A percentile compares a stretch with the other conserved stretches of the same genome.
Conservation (phyloP, 108 stramenopile species). For the Nannochloropsis gaditana region DNA sequence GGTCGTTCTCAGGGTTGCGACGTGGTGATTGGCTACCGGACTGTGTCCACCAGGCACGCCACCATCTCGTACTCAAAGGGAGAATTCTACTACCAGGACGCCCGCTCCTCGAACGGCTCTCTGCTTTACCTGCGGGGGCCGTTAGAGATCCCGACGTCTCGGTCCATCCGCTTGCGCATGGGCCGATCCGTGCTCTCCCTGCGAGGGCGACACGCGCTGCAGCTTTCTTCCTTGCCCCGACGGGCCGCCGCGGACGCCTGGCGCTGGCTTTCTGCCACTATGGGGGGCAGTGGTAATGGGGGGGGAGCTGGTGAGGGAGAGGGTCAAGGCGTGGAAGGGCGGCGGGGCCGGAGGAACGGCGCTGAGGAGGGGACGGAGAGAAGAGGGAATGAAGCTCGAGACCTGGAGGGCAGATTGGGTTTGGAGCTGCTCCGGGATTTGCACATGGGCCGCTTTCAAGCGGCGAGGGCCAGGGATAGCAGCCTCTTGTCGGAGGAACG, state of each 20-base stretch:
- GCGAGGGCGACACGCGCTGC: not conserved
- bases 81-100: not conserved
- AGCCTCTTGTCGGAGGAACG: not conserved
- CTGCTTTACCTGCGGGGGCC: not conserved
- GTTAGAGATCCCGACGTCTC: not conserved
- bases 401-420: not conserved
- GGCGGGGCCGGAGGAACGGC: not conserved
- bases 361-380: not conserved
- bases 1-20: slow-evolving; percentile 78
- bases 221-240: not conserved
- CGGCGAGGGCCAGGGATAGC: not conserved
- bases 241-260: not conserved
- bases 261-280: not conserved
- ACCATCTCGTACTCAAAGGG: slow-evolving; percentile 1
- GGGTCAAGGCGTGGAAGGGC: not conserved
- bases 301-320: no score
- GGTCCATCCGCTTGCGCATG: not conserved
- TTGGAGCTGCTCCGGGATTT: not conserved
- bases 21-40: slow-evolving; percentile 77
- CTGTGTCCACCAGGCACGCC: slow-evolving; percentile 19
- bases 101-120: not conserved
- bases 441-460: not conserved
- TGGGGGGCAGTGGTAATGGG: no score
- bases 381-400: not conserved
- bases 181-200: not conserved